Evolutionary conservation across 306 rosid genomes (phyloP).

Genomic region (Prunus salicina): DNA sequence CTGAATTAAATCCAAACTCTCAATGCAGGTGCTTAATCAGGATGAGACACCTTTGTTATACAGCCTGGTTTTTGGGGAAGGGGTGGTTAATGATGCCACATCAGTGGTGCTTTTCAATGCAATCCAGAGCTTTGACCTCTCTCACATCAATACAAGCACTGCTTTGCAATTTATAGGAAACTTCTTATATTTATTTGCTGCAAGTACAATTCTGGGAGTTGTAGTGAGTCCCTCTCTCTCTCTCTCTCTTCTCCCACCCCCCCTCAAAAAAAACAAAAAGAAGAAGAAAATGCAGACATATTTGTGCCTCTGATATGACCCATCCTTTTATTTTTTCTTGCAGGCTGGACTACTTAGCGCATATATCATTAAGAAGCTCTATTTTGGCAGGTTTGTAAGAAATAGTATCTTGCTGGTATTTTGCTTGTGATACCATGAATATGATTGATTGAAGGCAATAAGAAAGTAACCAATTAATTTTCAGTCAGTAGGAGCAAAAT

Average conservation of each 20-base stretch:
- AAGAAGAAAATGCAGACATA: background rate
- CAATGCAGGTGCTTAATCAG: conserved; percentile 83
- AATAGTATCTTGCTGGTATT: conserved; percentile 14
- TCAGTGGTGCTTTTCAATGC: conserved; percentile 94
- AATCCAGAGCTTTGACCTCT: conserved; percentile 86
- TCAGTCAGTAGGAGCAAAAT: background rate
- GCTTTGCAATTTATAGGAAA: conserved; percentile 62
- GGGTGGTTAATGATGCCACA: conserved; percentile 97
- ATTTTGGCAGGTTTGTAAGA: conserved; percentile 77
- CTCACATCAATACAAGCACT: conserved; percentile 65
- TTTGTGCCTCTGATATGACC: background rate
- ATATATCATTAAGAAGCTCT: conserved; percentile 68
- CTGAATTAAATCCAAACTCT: conserved; percentile 3
- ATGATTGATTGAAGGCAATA: too few species aligned
- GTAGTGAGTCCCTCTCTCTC: conserved; percentile 51
- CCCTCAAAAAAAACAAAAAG: background rate
- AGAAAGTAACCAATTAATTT: background rate
- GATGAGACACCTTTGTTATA: conserved; percentile 78
- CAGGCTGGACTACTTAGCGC: conserved; percentile 93
- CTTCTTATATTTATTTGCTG: conserved; percentile 58
- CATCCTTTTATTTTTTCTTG: conserved; percentile 1
- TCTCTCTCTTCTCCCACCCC: background rate
- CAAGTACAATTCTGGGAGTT: conserved; percentile 76
- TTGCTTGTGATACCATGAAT: background rate
- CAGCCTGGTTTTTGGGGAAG: conserved; percentile 95